Evolutionary conservation across 2,329 filamentous ascomycete species (phyloP).

Genomic region (Hymenoscyphus occultus): DNA sequence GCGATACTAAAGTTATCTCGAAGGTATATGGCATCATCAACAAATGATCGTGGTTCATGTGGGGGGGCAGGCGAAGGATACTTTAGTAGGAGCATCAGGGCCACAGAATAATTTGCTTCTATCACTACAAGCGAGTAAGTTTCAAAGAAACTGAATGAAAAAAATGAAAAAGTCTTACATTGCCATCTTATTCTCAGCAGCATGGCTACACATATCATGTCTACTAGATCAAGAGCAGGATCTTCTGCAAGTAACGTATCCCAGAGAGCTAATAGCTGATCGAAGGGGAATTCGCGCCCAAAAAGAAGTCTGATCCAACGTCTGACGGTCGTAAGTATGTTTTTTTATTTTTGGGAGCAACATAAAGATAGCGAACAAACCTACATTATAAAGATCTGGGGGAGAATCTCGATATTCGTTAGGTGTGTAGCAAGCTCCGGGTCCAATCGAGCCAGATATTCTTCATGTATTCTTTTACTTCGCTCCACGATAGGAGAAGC

Average conservation of each 20-base stretch:
- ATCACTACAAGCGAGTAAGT: slow-evolving; percentile 56
- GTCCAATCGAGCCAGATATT: slow-evolving; percentile 73
- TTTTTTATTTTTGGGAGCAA: not conserved
- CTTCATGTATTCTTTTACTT: slow-evolving; percentile 83
- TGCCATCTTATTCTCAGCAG: slow-evolving; percentile 88
- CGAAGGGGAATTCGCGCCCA: slow-evolving; percentile 87
- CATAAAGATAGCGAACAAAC: slow-evolving; percentile 29
- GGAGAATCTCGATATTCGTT: slow-evolving; percentile 80
- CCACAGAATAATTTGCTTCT: slow-evolving; percentile 82
- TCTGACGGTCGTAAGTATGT: slow-evolving; percentile 21
- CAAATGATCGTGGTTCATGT: slow-evolving; percentile 72
- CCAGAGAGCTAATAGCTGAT: slow-evolving; percentile 82
- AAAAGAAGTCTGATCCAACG: slow-evolving; percentile 94
- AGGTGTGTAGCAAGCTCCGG: slow-evolving; percentile 81
- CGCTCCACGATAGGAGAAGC: slow-evolving; percentile 76
- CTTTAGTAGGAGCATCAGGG: slow-evolving; percentile 76
- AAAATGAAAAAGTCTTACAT: slow-evolving; percentile 49
- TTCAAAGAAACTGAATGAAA: not conserved
- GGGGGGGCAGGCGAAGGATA: slow-evolving; percentile 68
- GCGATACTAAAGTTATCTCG: slow-evolving; percentile 59
- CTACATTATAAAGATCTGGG: slow-evolving; percentile 93
- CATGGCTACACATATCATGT: slow-evolving; percentile 93
- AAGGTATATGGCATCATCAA: slow-evolving; percentile 79
- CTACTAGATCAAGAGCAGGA: slow-evolving; percentile 73
- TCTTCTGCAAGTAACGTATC: slow-evolving; percentile 88